Conservation (phyloP, 2,329 filamentous ascomycete species). For the Ascochyta clinopodiicola region DNA sequence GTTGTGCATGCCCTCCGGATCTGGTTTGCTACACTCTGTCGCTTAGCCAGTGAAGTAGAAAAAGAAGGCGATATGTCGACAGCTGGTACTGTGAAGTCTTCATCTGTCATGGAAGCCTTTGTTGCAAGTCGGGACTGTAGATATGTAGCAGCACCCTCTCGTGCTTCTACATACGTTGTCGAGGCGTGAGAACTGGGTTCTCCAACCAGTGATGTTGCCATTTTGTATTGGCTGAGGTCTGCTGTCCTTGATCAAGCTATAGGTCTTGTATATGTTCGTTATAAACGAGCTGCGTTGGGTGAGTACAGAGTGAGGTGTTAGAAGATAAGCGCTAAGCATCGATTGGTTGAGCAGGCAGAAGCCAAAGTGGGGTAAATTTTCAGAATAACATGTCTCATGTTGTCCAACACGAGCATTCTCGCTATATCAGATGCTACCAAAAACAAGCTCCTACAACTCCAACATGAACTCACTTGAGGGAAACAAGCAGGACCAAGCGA, state of each 20-base stretch:
- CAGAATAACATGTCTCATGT: background rate
- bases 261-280: background rate
- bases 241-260: background rate
- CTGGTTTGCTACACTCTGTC: conserved; percentile 47
- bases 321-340: conserved; percentile 7
- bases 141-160: conserved; percentile 45
- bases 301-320: background rate
- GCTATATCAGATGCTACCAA: background rate
- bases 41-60: conserved; percentile 37
- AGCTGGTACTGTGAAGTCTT: conserved; percentile 45
- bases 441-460: background rate
- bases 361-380: conserved; percentile 1
- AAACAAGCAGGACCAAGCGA: conserved; percentile 2
- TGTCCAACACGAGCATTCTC: too few species aligned
- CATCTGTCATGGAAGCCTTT: conserved; percentile 19
- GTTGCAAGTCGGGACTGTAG: conserved; percentile 41
- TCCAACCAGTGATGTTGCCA: conserved; percentile 5
- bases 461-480: background rate
- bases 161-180: conserved; percentile 41
- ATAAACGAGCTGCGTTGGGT: background rate
- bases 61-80: conserved; percentile 50
- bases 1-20: conserved; percentile 49
- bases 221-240: background rate
- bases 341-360: background rate
- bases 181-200: background rate